Percentiles rank a stretch among this genome's conserved stretches.
Conservation (phyloP, 768 basidiomycete genomes). For the Tylopilus rubrobrunneus region DNA sequence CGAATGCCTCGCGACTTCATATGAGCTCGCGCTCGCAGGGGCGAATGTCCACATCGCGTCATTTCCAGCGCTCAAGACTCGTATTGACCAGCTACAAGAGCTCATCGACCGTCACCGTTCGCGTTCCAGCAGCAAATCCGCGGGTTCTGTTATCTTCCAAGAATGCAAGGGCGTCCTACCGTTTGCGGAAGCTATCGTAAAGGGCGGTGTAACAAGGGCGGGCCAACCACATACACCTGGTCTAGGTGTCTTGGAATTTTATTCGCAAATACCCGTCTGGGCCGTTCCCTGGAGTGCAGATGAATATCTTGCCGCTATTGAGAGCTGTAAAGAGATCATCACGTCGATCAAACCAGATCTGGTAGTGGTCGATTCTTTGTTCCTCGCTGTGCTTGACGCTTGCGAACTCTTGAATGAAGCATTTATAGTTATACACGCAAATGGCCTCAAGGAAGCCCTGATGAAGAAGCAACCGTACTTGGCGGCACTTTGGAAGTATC, state of each 20-base stretch:
- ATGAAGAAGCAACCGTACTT: too few species aligned
- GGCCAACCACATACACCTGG: background rate
- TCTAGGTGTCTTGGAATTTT: slow-evolving; percentile 1
- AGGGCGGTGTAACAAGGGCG: background rate
- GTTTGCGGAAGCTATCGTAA: background rate
- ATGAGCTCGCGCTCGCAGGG: slow-evolving; percentile 10
- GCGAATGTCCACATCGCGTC: slow-evolving; percentile 7
- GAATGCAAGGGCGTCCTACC: slow-evolving; percentile 2
- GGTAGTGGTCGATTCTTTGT: too few species aligned
- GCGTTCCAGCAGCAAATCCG: background rate
- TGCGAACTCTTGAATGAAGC: too few species aligned
- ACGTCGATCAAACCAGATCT: too few species aligned
- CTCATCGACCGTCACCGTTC: background rate
- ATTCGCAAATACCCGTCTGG: background rate
- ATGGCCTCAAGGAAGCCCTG: too few species aligned
- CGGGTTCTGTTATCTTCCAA: slow-evolving; percentile 5
- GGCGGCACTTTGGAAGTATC: too few species aligned
- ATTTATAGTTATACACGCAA: too few species aligned
- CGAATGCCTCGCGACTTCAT: slow-evolving; percentile 8
- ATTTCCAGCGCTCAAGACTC: slow-evolving; percentile 7
- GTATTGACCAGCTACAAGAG: slow-evolving; percentile 9
- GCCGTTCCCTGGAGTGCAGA: background rate
- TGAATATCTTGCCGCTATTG: too few species aligned
- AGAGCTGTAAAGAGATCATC: too few species aligned
- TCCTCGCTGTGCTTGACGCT: too few species aligned